These are phyloP conservation scores for Piper longum DNA, from an alignment of 164 flowering plant species.

Conservation along the genomic window DNA sequence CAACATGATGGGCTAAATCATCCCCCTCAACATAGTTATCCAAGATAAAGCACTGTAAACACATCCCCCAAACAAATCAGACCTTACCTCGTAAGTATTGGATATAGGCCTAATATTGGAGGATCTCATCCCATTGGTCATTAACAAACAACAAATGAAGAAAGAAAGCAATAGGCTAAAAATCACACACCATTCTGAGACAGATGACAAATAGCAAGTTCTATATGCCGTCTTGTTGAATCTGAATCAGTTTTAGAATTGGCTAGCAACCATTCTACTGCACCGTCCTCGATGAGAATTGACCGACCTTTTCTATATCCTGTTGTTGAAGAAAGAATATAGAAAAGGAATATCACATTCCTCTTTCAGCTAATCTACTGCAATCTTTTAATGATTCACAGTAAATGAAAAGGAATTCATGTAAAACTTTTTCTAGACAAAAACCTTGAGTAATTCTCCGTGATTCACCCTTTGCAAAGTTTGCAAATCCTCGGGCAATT, in stretches of 20 bases:
- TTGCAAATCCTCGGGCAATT: conserved; percentile 79
- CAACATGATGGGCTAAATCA: no score
- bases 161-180: background rate
- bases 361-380: no score
- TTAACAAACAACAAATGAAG: background rate
- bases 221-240: conserved; percentile 70
- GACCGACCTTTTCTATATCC: conserved; percentile 66
- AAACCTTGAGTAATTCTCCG: conserved; percentile 62
- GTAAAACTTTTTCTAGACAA: no score
- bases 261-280: conserved; percentile 55
- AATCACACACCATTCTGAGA: conserved; percentile 65
- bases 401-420: no score
- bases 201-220: conserved; percentile 84
- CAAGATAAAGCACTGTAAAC: no score
- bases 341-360: background rate
- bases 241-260: conserved; percentile 32
- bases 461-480: conserved; percentile 89
- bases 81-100: no score
- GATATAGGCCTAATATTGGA: no score
- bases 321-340: conserved; percentile 13
- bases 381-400: no score
- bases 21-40: no score
- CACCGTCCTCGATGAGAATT: conserved; percentile 63
- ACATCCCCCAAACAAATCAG: no score
- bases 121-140: no score